These are phyloP conservation scores for Coniochaeta pulveracea DNA, from an alignment of 2,329 filamentous ascomycete species.

Conservation along the genomic window DNA sequence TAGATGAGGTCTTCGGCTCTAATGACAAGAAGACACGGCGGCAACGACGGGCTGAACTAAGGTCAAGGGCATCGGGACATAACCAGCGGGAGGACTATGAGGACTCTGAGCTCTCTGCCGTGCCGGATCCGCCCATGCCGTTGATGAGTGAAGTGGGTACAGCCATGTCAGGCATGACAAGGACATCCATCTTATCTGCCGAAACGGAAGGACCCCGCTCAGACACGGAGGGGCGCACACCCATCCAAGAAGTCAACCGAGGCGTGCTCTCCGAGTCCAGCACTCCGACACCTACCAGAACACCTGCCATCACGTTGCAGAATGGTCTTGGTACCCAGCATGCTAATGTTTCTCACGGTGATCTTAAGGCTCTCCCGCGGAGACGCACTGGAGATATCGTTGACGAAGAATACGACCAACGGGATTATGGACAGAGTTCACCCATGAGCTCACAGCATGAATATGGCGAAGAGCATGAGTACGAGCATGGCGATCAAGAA, in stretches of 20 bases:
- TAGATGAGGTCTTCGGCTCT: conserved; percentile 27
- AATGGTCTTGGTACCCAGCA: conserved; percentile 55
- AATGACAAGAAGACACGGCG: conserved; percentile 41
- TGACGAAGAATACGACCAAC: conserved; percentile 32
- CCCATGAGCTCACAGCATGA: conserved; percentile 20
- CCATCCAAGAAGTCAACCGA: conserved; percentile 52
- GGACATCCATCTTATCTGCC: conserved; percentile 76
- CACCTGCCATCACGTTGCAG: conserved; percentile 36
- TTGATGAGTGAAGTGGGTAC: conserved; percentile 63
- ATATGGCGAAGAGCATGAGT: conserved; percentile 29
- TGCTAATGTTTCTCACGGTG: conserved; percentile 48
- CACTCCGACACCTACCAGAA: conserved; percentile 50
- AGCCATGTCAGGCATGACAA: conserved; percentile 75
- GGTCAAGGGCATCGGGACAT: conserved; percentile 34
- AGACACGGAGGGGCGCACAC: conserved; percentile 49
- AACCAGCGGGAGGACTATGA: conserved; percentile 37
- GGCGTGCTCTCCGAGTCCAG: conserved; percentile 50
- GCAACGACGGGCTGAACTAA: conserved; percentile 38
- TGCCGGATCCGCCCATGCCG: conserved; percentile 67
- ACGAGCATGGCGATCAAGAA: conserved; percentile 31
- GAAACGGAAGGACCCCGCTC: conserved; percentile 64
- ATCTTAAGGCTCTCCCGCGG: conserved; percentile 42
- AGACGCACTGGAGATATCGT: conserved; percentile 27
- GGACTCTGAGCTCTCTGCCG: conserved; percentile 36
- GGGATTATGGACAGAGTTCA: conserved; percentile 28